Base-by-base conservation (phyloP, 1,139 yeast genomes). In the Zygosaccharomyces pseudobailii region DNA sequence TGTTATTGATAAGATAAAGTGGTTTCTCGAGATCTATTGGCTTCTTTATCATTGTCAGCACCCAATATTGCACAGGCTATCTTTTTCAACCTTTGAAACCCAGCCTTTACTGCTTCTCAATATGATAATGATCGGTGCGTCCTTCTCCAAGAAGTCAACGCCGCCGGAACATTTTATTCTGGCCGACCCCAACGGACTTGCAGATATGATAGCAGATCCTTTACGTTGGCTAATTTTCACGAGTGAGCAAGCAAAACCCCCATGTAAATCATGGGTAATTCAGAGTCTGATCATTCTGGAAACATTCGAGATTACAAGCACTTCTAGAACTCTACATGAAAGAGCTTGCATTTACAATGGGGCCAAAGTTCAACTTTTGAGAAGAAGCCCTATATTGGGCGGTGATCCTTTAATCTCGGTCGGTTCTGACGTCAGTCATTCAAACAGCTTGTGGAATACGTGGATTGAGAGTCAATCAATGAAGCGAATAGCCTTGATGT, bases 321-420 rank as follows among this genome's bases (percentile, higher is more conserved):
- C 78, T 20, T 62, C 73, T 42, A 63, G 84, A 50, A 66, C 66
- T 42, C 63, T 78, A 61, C 84, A 79, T 55, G 84, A 79, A 61
- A 56, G 84, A 40, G 79, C 79, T 0, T 82, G 79, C 58, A 62
- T 79, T 19, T 82, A 79, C 53, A 80, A 79, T 56, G 83, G 83
- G 0, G 74, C 82, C 3, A 77, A 80, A 1, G 77, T 78, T 13
- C 83, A 79, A 55, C 62, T 79, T 46, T 61, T 79, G 27, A 63
- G 81, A 48, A 65, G 84, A 53, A 73, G 79, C 10, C 83, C 84
- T 0, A 66, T 77, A 35, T 63, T 79, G 48, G 84, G 84, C 2
- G 84, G 84, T 0, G 75, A 79, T 45, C 80, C 82, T 0, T 58
- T 57, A 17, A 65, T 66, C 66, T 65, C 48, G 54, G 46, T 68